A percentile compares a stretch with the other conserved stretches of the same genome.
phyloP scores from a whole-genome alignment of 768 basidiomycete genomes.

The Cystofilobasidium ferigula region DNA sequence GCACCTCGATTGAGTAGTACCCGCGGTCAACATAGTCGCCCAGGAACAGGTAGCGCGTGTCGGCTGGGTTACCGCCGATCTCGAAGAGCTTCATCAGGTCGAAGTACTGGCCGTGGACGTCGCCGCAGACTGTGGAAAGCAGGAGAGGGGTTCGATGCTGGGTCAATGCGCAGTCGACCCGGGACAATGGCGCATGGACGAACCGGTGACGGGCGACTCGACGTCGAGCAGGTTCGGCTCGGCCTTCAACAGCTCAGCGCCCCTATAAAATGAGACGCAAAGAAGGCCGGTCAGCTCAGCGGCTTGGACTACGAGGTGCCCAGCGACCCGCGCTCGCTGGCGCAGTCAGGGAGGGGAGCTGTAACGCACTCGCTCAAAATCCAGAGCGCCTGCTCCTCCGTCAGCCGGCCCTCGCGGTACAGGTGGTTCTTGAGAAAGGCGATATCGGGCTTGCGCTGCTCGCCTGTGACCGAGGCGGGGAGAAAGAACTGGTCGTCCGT shows the following conservation, averaged over 20 bases:
- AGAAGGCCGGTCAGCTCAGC: background rate
- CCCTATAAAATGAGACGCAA: background rate
- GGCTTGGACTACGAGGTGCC: no score
- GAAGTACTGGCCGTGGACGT: conserved; percentile 26
- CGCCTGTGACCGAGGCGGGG: conserved; percentile 49
- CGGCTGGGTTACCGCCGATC: conserved; percentile 25
- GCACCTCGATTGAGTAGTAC: conserved; percentile 83
- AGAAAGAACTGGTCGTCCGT: conserved; percentile 92
- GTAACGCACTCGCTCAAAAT: conserved; percentile 1
- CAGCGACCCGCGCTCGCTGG: no score
- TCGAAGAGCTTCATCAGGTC: conserved; percentile 28
- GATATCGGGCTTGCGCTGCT: conserved; percentile 58
- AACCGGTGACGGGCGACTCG: conserved; percentile 24
- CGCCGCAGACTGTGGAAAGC: conserved; percentile 23
- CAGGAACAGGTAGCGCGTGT: conserved; percentile 43
- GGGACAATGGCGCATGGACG: background rate
- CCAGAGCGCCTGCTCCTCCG: conserved; percentile 22
- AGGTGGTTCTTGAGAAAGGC: conserved; percentile 27
- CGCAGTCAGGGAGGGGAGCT: no score
- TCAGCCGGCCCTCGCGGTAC: conserved; percentile 24
- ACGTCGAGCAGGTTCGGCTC: conserved; percentile 26
- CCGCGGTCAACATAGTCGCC: conserved; percentile 90
- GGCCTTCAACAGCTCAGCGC: conserved; percentile 4
- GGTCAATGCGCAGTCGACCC: background rate
- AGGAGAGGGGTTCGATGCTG: background rate